A percentile compares a stretch with the other conserved stretches of the same genome.
Conservation (phyloP, 1,284 basidiomycete genomes). For the Ganoderma multipileum region DNA sequence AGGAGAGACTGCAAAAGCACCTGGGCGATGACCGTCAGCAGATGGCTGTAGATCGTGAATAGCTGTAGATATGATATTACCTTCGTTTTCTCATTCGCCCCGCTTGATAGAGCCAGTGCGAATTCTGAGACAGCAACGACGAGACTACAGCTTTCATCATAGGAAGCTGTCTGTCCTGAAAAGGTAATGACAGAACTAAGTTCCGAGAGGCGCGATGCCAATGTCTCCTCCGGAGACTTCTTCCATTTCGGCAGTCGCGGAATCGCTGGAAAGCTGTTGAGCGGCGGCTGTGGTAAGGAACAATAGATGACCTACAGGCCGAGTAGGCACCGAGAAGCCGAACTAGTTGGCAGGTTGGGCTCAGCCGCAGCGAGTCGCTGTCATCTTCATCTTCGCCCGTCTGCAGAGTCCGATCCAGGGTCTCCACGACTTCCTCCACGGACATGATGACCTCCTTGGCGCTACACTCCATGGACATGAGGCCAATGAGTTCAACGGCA, state of each 20-base stretch:
- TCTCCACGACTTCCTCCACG: conserved; percentile 64
- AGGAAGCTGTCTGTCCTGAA: conserved; percentile 36
- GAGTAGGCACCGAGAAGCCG: conserved; percentile 49
- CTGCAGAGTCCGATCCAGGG: conserved; percentile 42
- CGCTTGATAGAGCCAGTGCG: conserved; percentile 35
- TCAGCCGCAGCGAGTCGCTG: conserved; percentile 31
- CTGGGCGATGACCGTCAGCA: conserved; percentile 38
- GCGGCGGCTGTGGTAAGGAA: neutral
- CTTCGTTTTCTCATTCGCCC: conserved; percentile 27
- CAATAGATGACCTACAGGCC: conserved; percentile 41
- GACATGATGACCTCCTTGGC: conserved; percentile 70
- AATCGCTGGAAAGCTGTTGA: conserved; percentile 46
- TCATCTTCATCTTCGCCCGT: conserved; percentile 32
- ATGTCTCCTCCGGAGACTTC: conserved; percentile 31
- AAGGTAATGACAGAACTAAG: conserved; percentile 44
- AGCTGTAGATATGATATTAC: neutral
- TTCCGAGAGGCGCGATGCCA: conserved; percentile 52
- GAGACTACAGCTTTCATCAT: conserved; percentile 47
- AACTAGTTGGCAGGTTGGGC: conserved; percentile 40
- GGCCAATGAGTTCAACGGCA: conserved; percentile 49
- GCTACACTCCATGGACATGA: conserved; percentile 52
- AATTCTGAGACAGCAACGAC: conserved; percentile 43
- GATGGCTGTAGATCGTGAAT: neutral
- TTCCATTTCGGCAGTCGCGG: conserved; percentile 47
- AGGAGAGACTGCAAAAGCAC: conserved; percentile 48